phyloP scores from a whole-genome alignment of 805 yeast genomes.

The Metschnikowia sp. region DNA sequence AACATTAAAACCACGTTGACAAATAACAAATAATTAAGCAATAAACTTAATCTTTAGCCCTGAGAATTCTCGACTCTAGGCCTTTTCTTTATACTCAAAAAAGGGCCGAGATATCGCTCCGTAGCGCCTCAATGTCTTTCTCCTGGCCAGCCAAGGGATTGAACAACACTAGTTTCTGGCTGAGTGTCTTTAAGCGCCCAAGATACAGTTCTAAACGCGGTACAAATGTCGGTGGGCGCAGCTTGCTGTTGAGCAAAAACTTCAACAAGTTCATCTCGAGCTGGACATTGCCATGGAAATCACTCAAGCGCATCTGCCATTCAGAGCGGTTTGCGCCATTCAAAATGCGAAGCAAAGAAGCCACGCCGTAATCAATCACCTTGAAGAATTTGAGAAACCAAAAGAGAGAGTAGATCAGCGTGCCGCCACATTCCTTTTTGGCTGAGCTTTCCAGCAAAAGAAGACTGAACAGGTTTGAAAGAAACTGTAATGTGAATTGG shows the following conservation, averaged over 20 bases:
- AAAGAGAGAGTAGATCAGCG: constrained; percentile 23
- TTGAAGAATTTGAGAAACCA: constrained; percentile 38
- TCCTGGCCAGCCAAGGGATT: constrained; percentile 18
- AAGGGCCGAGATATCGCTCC: constrained; percentile 1
- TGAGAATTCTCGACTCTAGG: background rate
- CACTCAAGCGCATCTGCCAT: constrained; percentile 24
- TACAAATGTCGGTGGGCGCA: constrained; percentile 10
- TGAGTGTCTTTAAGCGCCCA: constrained; percentile 15
- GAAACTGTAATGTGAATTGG: constrained; percentile 41
- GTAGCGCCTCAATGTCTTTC: constrained; percentile 11
- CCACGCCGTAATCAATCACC: constrained; percentile 30
- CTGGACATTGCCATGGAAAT: constrained; percentile 33
- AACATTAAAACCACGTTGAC: too few species aligned
- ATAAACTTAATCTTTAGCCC: too few species aligned
- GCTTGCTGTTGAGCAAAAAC: constrained; percentile 18
- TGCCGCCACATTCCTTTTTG: constrained; percentile 15
- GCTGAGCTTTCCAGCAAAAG: constrained; percentile 21
- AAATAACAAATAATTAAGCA: too few species aligned
- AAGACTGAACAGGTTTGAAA: constrained; percentile 38
- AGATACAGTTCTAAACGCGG: constrained; percentile 8
- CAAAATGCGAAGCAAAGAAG: constrained; percentile 21
- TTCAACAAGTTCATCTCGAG: constrained; percentile 31
- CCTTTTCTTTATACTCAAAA: background rate
- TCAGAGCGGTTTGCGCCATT: constrained; percentile 13
- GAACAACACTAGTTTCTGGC: constrained; percentile 19